These are phyloP conservation scores for Syzygium grande DNA, from an alignment of 345 rosid genomes.

Conservation along the genomic window DNA sequence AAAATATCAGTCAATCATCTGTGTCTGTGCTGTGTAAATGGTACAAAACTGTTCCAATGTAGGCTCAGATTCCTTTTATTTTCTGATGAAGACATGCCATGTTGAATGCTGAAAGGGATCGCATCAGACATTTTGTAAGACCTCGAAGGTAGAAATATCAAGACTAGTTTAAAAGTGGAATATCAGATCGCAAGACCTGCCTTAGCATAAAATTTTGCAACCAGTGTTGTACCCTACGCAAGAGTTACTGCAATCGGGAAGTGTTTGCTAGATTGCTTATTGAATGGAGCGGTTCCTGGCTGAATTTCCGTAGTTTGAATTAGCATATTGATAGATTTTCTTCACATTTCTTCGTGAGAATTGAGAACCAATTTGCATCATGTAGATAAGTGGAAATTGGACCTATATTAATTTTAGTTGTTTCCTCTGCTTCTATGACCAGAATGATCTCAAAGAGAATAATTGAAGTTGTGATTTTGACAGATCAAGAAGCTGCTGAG, in stretches of 20 bases:
- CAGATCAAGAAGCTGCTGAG: conserved; percentile 73
- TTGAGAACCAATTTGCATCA: background rate
- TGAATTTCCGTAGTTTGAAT: background rate
- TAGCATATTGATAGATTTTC: background rate
- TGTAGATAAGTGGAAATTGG: background rate
- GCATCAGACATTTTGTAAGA: background rate
- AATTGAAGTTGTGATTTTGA: background rate
- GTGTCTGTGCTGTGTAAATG: background rate
- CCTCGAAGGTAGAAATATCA: background rate
- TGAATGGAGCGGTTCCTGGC: background rate
- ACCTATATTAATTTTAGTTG: background rate
- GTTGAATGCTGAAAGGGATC: background rate
- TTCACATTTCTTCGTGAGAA: background rate
- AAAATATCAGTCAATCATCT: background rate
- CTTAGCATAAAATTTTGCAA: background rate
- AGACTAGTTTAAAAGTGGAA: background rate
- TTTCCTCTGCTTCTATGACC: background rate
- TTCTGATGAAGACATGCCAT: background rate
- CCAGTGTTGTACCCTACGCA: background rate
- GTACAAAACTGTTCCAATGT: background rate
- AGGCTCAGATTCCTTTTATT: background rate
- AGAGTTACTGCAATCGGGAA: background rate
- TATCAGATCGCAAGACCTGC: background rate
- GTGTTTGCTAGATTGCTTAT: background rate
- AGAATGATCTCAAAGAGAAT: background rate